Base-by-base conservation (phyloP, 163 green algal genomes). In the Prototheca wickerhamii region DNA sequence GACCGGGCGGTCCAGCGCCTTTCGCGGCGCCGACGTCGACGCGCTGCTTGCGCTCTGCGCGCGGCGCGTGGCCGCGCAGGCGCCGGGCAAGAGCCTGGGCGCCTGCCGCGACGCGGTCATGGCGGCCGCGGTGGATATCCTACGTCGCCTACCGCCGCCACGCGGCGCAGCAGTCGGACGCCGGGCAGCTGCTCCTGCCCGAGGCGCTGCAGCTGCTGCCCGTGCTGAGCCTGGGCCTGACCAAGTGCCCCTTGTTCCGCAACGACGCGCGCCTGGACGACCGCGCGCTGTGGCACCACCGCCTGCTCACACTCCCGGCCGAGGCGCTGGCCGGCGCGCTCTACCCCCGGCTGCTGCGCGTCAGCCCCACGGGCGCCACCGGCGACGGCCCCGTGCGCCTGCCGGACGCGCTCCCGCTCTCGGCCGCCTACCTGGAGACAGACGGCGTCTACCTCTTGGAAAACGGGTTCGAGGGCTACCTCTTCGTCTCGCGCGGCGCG, bases 151-250 rank as follows among this genome's bases (percentile, higher is more conserved):
- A 98, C 76, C 84, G 91, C 65, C 90, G 87, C 53, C 86, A 92
- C 76, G 59, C 46, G 15, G 60, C 78, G 21, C 70, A 78, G 46
- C 72, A 68, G 21, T 73, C 70, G 0, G 91, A 87, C 28, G 6
- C 55, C 25, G 15, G 8, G 8, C 91, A 98, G 76, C 87, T 98
- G 46, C 95, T 98, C 64, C 73, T 98, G 61, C 91, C 91, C 0
- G 91, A 98, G 72, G 83, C 85, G 4, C 78, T 98, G 58, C 96
- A 98, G 82, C 76, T 96, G 63, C 75, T 96, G 60, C 91, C 92
- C 3, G 74, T 98, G 28, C 96, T 95, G 78, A 83, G 76, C 32
- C 76, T 97, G 49, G 80, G 78, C 15, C 73, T 98, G 34, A 76
- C 84, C 64, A 99, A 99, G 80, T 79, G 71, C 10, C 57, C 76